A percentile compares a stretch with the other conserved stretches of the same genome.
phyloP scores from a whole-genome alignment of 2,329 filamentous ascomycete species.

The Exophiala spinifera region DNA sequence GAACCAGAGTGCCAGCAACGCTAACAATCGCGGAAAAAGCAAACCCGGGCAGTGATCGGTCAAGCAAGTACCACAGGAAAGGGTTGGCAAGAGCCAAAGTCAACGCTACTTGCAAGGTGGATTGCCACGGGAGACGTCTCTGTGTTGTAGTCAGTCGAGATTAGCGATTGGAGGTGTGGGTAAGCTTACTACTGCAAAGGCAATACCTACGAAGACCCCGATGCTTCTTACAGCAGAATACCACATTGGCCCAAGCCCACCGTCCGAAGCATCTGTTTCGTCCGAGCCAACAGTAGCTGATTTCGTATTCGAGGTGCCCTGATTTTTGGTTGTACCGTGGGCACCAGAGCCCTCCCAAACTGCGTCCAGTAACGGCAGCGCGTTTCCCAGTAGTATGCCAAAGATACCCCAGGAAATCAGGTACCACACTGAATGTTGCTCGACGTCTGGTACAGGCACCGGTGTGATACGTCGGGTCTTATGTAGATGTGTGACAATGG shows the following conservation, averaged over 20 bases:
- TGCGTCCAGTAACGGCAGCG: slow-evolving; percentile 80
- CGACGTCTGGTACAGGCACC: slow-evolving; percentile 57
- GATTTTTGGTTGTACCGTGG: slow-evolving; percentile 26
- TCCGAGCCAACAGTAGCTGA: slow-evolving; percentile 17
- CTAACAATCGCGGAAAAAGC: slow-evolving; percentile 73
- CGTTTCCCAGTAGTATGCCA: slow-evolving; percentile 71
- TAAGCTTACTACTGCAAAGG: slow-evolving; percentile 72
- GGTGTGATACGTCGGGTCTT: slow-evolving; percentile 63
- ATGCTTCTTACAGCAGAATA: slow-evolving; percentile 67
- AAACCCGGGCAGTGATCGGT: slow-evolving; percentile 82
- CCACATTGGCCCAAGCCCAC: slow-evolving; percentile 64
- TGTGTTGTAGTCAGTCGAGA: slow-evolving; percentile 38
- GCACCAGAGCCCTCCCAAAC: slow-evolving; percentile 62
- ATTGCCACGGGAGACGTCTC: slow-evolving; percentile 90
- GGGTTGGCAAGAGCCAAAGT: slow-evolving; percentile 90
- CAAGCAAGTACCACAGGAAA: slow-evolving; percentile 92
- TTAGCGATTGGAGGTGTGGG: slow-evolving; percentile 9
- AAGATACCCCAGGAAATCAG: slow-evolving; percentile 76
- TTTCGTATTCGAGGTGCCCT: slow-evolving; percentile 31
- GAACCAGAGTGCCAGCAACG: slow-evolving; percentile 66
- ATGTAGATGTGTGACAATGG: slow-evolving; percentile 76
- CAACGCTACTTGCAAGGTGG: slow-evolving; percentile 86
- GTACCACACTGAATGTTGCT: slow-evolving; percentile 62
- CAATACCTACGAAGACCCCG: slow-evolving; percentile 69
- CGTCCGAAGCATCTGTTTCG: slow-evolving; percentile 28